phyloP scores from a whole-genome alignment of 2,329 filamentous ascomycete species.

The Albifimbria verrucaria region DNA sequence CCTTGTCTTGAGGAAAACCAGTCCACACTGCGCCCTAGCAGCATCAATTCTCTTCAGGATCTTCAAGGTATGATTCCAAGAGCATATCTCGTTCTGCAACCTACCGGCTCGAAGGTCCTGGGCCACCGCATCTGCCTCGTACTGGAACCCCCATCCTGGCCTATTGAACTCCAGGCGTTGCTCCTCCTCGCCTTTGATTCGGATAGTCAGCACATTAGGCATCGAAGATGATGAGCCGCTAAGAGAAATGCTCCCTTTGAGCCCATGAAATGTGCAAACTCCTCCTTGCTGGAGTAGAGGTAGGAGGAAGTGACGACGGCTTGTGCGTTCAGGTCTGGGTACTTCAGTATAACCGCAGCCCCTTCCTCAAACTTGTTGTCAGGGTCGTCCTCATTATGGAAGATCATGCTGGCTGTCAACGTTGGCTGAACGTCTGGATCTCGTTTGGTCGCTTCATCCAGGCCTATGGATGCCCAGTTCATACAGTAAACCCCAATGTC shows the following conservation, averaged over 20 bases:
- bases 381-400: neutral
- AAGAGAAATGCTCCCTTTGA: slow-evolving; percentile 7
- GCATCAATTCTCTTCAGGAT: neutral
- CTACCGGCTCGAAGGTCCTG: slow-evolving; percentile 33
- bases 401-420: neutral
- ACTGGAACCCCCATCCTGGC: slow-evolving; percentile 37
- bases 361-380: neutral
- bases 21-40: neutral
- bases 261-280: slow-evolving; percentile 2
- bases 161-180: slow-evolving; percentile 34
- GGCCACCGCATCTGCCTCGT: slow-evolving; percentile 42
- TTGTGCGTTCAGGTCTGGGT: neutral
- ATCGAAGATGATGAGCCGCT: slow-evolving; percentile 24
- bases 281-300: neutral
- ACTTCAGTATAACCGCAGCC: neutral
- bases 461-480: neutral
- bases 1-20: neutral
- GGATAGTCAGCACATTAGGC: slow-evolving; percentile 32
- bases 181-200: slow-evolving; percentile 20
- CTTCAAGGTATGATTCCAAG: neutral
- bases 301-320: neutral
- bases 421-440: neutral
- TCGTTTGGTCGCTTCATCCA: neutral
- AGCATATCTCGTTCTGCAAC: slow-evolving; percentile 28
- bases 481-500: neutral